These are phyloP conservation scores for Trichocomaceae sp. DNA, from an alignment of 2,329 filamentous ascomycete species.

Conservation along the genomic window DNA sequence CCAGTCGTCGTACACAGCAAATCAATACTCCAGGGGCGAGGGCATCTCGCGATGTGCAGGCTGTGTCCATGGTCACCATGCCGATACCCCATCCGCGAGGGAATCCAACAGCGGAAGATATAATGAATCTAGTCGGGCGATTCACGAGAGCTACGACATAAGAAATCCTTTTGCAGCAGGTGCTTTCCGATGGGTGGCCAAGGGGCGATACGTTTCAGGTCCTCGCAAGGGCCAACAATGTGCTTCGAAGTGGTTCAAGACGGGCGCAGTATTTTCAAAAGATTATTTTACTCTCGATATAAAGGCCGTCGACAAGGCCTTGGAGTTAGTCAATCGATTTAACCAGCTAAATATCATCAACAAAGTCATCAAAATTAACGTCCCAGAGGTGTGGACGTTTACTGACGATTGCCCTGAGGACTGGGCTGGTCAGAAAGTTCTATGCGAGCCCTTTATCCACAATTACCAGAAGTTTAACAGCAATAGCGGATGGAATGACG, in stretches of 20 bases:
- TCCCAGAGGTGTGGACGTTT: background rate
- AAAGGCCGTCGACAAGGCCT: constrained; percentile 5
- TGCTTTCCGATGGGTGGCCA: constrained; percentile 6
- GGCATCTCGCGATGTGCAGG: background rate
- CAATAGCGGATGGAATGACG: constrained; percentile 4
- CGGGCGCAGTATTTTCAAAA: background rate
- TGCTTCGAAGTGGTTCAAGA: constrained; percentile 4
- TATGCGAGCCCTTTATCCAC: constrained; percentile 1
- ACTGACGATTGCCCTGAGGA: background rate
- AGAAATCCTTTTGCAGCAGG: background rate
- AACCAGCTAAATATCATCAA: background rate
- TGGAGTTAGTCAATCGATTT: constrained; percentile 1
- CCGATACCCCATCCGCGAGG: background rate
- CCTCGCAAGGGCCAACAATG: constrained; percentile 1
- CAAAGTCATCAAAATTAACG: constrained; percentile 4
- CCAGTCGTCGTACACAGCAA: constrained; percentile 1
- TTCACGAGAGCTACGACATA: background rate
- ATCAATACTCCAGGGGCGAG: background rate
- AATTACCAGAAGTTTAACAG: constrained; percentile 8
- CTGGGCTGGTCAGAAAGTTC: background rate
- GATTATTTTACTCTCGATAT: constrained; percentile 1
- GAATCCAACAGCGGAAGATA: constrained; percentile 1
- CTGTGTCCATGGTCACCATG: background rate
- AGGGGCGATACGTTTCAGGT: background rate
- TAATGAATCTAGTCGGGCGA: background rate